Evolutionary conservation across 164 flowering plant species (phyloP).

Genomic region (Kalanchoe fedtschenkoi): DNA sequence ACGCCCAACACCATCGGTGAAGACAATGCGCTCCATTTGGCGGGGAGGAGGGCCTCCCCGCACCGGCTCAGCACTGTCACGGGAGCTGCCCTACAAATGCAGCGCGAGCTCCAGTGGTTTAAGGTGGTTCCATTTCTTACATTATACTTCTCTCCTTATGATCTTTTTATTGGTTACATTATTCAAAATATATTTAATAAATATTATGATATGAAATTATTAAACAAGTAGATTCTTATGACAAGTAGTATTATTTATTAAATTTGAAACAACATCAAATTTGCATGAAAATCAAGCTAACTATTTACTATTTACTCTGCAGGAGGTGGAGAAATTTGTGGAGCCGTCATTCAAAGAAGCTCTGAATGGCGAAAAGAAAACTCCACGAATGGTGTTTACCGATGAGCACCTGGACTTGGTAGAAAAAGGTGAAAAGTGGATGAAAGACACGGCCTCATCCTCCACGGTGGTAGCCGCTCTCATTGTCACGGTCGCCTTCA

Average conservation of each 20-base stretch:
- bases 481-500: conserved; percentile 8
- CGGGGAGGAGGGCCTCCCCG: not conserved
- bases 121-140: not conserved
- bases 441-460: conserved; percentile 7
- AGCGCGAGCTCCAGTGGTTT: conserved; percentile 11
- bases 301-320: not conserved
- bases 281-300: not conserved
- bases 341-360: not conserved
- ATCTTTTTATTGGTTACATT: too few species aligned
- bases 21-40: conserved; percentile 7
- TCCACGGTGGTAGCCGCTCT: conserved; percentile 15
- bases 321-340: conserved; percentile 10
- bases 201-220: too few species aligned
- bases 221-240: too few species aligned
- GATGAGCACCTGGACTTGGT: conserved; percentile 2
- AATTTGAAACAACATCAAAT: not conserved
- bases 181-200: not conserved
- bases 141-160: too few species aligned
- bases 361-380: not conserved
- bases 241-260: too few species aligned
- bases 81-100: conserved; percentile 15
- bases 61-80: not conserved
- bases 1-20: not conserved
- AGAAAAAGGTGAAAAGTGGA: conserved; percentile 9
- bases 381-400: conserved; percentile 2